Conservation (phyloP, 768 basidiomycete species). For the Strobilomyces confusus region DNA sequence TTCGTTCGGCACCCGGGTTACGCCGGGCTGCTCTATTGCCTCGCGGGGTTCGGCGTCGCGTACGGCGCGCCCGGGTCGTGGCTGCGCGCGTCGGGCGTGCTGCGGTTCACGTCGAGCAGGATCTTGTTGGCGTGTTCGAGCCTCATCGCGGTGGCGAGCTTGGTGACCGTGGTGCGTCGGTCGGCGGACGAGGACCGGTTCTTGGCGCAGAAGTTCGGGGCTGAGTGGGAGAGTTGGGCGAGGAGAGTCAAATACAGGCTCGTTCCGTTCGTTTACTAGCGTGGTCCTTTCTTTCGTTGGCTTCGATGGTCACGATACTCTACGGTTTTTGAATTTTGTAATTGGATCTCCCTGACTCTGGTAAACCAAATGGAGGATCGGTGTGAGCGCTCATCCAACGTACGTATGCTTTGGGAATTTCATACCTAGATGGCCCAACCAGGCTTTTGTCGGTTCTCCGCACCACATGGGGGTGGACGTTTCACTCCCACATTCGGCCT, state of each 20-base stretch:
- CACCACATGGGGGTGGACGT: background rate
- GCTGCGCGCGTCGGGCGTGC: constrained; percentile 2
- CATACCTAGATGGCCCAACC: too few species aligned
- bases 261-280: constrained; percentile 5
- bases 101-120: background rate
- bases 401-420: too few species aligned
- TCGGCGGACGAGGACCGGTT: constrained; percentile 19
- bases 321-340: too few species aligned
- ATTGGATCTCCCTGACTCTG: too few species aligned
- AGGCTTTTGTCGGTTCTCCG: background rate
- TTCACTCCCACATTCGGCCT: background rate
- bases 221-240: constrained; percentile 21
- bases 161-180: constrained; percentile 10
- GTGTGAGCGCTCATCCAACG: too few species aligned
- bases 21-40: background rate
- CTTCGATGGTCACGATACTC: too few species aligned
- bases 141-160: background rate
- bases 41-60: background rate
- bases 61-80: background rate
- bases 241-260: constrained; percentile 9
- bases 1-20: constrained; percentile 31
- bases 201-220: constrained; percentile 15
- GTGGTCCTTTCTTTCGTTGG: background rate
- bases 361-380: too few species aligned
- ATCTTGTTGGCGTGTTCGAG: background rate